Evolutionary conservation across 2,329 filamentous ascomycete species (phyloP), one percentile per base, ranked within the genome.

Genomic region (Beauveria medogensis): DNA sequence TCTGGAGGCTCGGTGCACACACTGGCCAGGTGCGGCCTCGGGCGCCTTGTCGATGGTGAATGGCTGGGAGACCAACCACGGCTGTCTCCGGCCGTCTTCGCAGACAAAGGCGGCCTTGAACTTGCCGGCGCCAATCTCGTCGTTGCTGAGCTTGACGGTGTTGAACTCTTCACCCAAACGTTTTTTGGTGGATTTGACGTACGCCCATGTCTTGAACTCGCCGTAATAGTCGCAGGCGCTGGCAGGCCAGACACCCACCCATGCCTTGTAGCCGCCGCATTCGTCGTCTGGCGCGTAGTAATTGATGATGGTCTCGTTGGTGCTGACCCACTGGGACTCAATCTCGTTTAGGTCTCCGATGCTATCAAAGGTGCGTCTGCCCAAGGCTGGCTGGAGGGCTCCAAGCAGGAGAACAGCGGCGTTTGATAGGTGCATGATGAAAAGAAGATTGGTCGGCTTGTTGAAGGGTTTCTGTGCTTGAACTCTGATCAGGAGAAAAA

Each of bases 51-150:
- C 50, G 30, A 52, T 14, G n/a, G 37, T 52, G 50, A 52, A 52
- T 10, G 50, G 37, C 50, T 52, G n/a, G 10, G 50, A 52, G 50
- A 52, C 30, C 50, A 52, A 10, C 50, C 50, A 52, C 4, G 50
- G 50, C 50, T 10, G 2, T 6, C 50, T 20, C 3, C 6, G 12
- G 50, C 50, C 50, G 30, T 52, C 50, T 30, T 52, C 50, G 50
- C 50, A 52, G 50, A 52, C 50, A 52, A 52, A 52, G 30, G 50
- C 50, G n/a, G 50, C 50, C 30, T 52, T 52, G 50, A 22, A 52
- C 30, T 52, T 34, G 50, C 50, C 50, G 30, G 18, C 30, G 50
- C 50, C 50, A 12, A 52, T 30, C 50, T 37, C 50, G 7, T 30
- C 12, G n/a, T 40, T 22, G 30, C 37, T 52, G 30, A 52, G 24